Evolutionary conservation across 306 rosid genomes (phyloP).

Genomic region (Bauhinia variegata): DNA sequence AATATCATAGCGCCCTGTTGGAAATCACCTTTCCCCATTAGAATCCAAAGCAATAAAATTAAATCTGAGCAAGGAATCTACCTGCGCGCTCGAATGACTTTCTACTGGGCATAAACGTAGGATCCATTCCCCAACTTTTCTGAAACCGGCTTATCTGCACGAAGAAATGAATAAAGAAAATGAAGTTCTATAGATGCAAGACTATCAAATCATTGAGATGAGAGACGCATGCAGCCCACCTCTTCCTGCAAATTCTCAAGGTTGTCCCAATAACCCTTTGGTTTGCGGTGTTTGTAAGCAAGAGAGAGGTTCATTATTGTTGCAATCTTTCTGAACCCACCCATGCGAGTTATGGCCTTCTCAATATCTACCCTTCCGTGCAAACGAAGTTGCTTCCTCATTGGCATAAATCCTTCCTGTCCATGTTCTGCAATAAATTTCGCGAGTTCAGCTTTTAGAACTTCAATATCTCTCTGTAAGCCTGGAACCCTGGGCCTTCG

Average conservation of each 20-base stretch:
- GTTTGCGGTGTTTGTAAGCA: constrained; percentile 86
- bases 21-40: constrained; percentile 30
- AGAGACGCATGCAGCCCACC: constrained; percentile 38
- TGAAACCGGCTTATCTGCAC: constrained; percentile 81
- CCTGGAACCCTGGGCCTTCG: constrained; percentile 80
- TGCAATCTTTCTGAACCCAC: constrained; percentile 87
- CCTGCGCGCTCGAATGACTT: constrained; percentile 98
- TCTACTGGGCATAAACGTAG: constrained; percentile 87
- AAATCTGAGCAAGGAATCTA: constrained; percentile 27
- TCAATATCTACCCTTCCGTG: constrained; percentile 85
- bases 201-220: neutral
- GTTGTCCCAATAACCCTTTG: constrained; percentile 92
- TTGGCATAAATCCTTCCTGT: constrained; percentile 94
- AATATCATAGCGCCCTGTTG: constrained; percentile 78
- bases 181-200: constrained; percentile 1
- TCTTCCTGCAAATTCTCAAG: constrained; percentile 74
- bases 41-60: constrained; percentile 3
- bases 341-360: constrained; percentile 88
- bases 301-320: constrained; percentile 76
- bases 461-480: constrained; percentile 76
- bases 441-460: constrained; percentile 71
- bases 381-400: constrained; percentile 89
- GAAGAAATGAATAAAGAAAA: constrained; percentile 8
- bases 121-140: constrained; percentile 96
- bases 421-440: constrained; percentile 79